Base-by-base conservation (phyloP, 2,329 filamentous ascomycete genomes). In the Sporothrix inflata region DNA sequence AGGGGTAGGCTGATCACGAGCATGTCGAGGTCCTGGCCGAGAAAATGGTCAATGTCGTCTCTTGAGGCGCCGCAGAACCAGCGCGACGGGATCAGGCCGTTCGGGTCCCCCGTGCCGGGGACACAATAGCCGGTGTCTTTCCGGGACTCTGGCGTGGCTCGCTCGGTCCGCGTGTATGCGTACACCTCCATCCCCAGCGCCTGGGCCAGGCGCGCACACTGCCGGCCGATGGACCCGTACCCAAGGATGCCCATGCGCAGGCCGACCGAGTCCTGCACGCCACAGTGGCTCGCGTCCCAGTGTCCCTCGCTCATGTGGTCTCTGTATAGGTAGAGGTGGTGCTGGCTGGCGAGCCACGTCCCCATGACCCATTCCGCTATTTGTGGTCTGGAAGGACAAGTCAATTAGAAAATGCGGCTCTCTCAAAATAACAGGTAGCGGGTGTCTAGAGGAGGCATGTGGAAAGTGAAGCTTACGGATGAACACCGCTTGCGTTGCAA, bases 121-220 rank as follows among this genome's bases (percentile, higher is more conserved):
- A 91, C 85, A 71, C 90, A 86, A 79, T 89, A 93, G 11, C 88
- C 87, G 3, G 79, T 77, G 78, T 92, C 90, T 57, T 80, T 82
- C 65, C 85, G 86, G 21, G 86, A 88, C 75, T 89, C 88, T 0
- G 87, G 84, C 0, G 90, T 92, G 8, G 71, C 21, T 3, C 69
- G 66, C 63, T 66, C 70, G 40, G 84, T 85, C 4, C 89, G 89
- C 1, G 91, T 92, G 81, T 90, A 92, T 1, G 90, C 91, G 75
- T 91, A 83, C 1, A 93, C 87, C 42, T 88, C 84, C 86, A 91
- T 90, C 6, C 90, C 91, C 77, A 91, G 79, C 6, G 88, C 86
- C n/a, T 84, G 84, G 11, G 85, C 85, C 11, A 91, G 83, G 9
- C 81, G 79, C 4, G 82, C 83, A 40, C 80, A 77, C 57, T 84